These are phyloP conservation scores for Plasmodium chabaudi DNA, from an alignment of 169 alveolate species.

Conservation along the genomic window DNA sequence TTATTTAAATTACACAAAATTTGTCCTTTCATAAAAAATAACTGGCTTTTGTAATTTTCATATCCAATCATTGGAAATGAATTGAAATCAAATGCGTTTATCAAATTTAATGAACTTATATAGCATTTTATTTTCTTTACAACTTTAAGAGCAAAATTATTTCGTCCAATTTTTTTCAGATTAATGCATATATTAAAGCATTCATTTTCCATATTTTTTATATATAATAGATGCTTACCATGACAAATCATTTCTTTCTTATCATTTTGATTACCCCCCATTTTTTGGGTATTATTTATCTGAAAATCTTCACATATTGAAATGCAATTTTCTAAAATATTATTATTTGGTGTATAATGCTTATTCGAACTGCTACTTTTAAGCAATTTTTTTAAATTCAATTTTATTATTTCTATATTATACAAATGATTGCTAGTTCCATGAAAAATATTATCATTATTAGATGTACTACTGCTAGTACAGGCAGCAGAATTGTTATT, in stretches of 20 bases:
- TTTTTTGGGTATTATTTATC: constrained; percentile 7
- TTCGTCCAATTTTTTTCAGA: constrained; percentile 36
- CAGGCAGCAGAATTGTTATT: no score
- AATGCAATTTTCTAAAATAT: constrained; percentile 32
- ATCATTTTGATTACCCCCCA: background rate
- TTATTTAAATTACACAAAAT: constrained; percentile 35
- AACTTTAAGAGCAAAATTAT: constrained; percentile 35
- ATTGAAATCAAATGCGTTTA: constrained; percentile 61
- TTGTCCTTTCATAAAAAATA: constrained; percentile 55
- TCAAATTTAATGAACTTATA: constrained; percentile 52
- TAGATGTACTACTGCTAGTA: no score
- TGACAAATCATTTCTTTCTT: constrained; percentile 21
- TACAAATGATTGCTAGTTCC: constrained; percentile 18
- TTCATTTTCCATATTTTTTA: constrained; percentile 44
- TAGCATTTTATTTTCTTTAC: constrained; percentile 50
- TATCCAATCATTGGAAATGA: constrained; percentile 51
- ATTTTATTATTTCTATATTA: constrained; percentile 52
- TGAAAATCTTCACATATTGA: constrained; percentile 42
- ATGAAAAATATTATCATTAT: constrained; percentile 5
- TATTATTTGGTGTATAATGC: constrained; percentile 10
- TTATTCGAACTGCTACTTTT: constrained; percentile 17
- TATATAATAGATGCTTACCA: constrained; percentile 26
- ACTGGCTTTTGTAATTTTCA: constrained; percentile 50
- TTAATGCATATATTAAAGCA: constrained; percentile 61
- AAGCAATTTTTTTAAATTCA: constrained; percentile 60